Evolutionary conservation across 2,329 filamentous ascomycete genomes (phyloP), one percentile per base, ranked within the genome.

Genomic region (Leptographium radiaticola): DNA sequence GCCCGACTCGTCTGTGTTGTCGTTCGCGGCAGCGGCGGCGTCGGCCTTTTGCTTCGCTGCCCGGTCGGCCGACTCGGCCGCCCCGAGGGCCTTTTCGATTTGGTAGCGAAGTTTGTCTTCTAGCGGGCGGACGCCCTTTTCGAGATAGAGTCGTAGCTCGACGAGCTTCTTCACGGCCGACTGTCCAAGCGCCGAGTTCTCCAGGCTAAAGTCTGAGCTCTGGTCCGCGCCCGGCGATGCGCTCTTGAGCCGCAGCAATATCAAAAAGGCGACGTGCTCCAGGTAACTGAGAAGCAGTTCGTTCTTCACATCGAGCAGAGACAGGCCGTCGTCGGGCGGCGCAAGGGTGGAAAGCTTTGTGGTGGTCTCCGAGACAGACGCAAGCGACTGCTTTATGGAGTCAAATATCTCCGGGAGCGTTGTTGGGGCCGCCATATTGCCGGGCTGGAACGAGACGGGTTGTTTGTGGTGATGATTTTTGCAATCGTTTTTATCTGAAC

Each of bases 271-370:
- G 5, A 97, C 80, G 63, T 95, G 94, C 64, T 98, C 91, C 0
- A 98, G 76, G 69, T 98, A 98, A 5, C 91, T 91, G 42, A 98
- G 82, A 18, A 98, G 82, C n/a, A 98, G 77, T 66, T 98, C 93
- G 70, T 94, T 97, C 72, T 98, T 98, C 59, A 88, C 83, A 65
- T 97, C 89, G 63, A 98, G 83, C 1, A 98, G 81, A 0, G 93
- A 96, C 55, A 98, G 93, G 64, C 93, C 91, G 62, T 95, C 83
- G 59, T 84, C 76, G 1, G 87, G 84, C n/a, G 87, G 80, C 49
- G 85, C 72, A 56, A 94, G 78, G 15, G 74, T 67, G n/a, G 75
- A 66, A 18, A 81, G 66, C 49, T 79, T 79, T 0, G 84, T 80
- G 0, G 84, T 76, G 7, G 84, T 81, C 55, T 89, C 81, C 47